Conservation (phyloP, 768 basidiomycete species). For the Suillus spraguei region DNA sequence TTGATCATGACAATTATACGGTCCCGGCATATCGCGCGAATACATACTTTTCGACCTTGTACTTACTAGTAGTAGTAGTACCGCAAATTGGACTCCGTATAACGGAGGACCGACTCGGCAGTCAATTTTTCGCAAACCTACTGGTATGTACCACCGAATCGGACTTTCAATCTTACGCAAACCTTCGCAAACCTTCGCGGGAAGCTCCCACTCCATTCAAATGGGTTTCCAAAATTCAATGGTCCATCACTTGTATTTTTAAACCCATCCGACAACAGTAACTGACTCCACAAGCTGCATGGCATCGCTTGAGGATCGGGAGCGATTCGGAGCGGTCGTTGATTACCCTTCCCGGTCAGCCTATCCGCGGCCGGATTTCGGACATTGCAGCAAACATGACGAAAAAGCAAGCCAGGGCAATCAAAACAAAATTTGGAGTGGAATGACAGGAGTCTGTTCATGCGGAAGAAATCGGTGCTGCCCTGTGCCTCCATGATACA, state of each 20-base stretch:
- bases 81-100: background rate
- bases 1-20: background rate
- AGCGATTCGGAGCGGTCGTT: background rate
- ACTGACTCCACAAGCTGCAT: background rate
- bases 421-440: background rate
- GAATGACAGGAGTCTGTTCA: background rate
- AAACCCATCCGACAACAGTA: background rate
- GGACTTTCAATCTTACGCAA: slow-evolving; percentile 7
- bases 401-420: background rate
- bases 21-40: background rate
- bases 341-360: background rate
- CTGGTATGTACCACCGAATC: background rate
- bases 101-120: background rate
- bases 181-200: slow-evolving; percentile 8
- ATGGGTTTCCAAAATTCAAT: background rate
- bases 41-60: background rate
- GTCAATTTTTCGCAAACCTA: slow-evolving; percentile 4
- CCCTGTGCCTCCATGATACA: background rate
- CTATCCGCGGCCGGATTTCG: background rate
- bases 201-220: slow-evolving; percentile 1
- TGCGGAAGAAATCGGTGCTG: background rate
- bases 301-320: background rate
- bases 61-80: background rate
- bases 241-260: background rate
- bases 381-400: background rate